A percentile compares a stretch with the other conserved stretches of the same genome.
Conservation (phyloP, 2,329 filamentous ascomycete genomes). For the Phoma sp. region DNA sequence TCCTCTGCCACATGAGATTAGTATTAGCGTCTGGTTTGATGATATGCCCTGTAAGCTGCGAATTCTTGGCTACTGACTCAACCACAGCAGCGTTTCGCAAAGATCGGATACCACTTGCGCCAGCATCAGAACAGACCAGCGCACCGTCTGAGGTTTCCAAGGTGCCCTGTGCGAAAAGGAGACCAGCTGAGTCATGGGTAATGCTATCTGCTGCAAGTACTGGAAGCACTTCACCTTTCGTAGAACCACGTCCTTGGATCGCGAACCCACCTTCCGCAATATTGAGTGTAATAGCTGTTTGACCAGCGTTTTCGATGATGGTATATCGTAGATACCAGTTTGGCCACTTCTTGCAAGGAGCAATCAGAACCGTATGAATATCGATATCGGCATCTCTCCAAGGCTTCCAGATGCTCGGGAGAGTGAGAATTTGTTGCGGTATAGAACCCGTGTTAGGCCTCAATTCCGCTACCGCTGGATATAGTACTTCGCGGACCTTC, state of each 20-base stretch:
- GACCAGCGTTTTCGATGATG: constrained; percentile 19
- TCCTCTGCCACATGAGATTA: constrained; percentile 44
- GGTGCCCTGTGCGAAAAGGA: constrained; percentile 26
- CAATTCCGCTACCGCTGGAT: neutral
- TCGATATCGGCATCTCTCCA: constrained; percentile 37
- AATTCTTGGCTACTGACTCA: neutral
- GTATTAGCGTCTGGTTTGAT: constrained; percentile 46
- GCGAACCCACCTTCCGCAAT: constrained; percentile 39
- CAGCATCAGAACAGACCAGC: constrained; percentile 37
- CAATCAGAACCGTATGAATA: constrained; percentile 30
- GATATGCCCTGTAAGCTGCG: constrained; percentile 14
- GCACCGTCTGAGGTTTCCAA: constrained; percentile 10
- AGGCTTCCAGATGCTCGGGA: constrained; percentile 36
- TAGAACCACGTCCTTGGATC: constrained; percentile 33
- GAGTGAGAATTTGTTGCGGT: constrained; percentile 12
- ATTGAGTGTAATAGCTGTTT: neutral
- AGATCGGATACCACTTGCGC: constrained; percentile 33
- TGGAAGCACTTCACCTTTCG: constrained; percentile 28
- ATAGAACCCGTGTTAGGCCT: neutral
- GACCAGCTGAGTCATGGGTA: neutral
- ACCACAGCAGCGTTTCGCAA: neutral
- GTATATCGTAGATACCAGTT: constrained; percentile 41
- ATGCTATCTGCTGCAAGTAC: neutral
- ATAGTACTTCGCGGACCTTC: constrained; percentile 25
- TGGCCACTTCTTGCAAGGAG: constrained; percentile 34